phyloP scores from a whole-genome alignment of 1,139 yeast species.

The Yamadazyma friedrichii region DNA sequence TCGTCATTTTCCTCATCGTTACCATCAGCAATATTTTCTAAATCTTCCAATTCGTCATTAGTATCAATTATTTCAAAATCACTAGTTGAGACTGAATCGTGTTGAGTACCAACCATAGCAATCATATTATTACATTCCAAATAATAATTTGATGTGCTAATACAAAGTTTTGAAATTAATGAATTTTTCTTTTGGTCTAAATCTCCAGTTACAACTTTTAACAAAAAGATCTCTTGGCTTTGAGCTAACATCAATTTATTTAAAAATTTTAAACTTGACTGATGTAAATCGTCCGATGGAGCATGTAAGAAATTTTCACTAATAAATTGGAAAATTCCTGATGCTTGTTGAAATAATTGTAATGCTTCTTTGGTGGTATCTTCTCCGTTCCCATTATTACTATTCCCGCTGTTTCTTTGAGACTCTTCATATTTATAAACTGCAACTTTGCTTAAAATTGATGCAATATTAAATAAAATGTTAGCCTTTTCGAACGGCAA shows the following conservation, averaged over 20 bases:
- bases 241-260: conserved; percentile 74
- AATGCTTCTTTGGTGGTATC: conserved; percentile 48
- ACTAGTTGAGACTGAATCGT: conserved; percentile 13
- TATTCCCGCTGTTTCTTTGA: conserved; percentile 38
- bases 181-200: conserved; percentile 55
- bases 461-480: conserved; percentile 62
- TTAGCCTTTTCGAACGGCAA: conserved; percentile 91
- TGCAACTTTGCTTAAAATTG: conserved; percentile 47
- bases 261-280: conserved; percentile 67
- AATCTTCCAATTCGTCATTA: conserved; percentile 20
- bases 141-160: conserved; percentile 58
- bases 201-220: conserved; percentile 57
- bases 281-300: conserved; percentile 76
- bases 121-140: conserved; percentile 42
- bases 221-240: conserved; percentile 79
- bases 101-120: conserved; percentile 17
- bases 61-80: conserved; percentile 20
- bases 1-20: conserved; percentile 12
- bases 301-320: conserved; percentile 87
- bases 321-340: conserved; percentile 73
- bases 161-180: conserved; percentile 69
- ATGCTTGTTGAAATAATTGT: conserved; percentile 67
- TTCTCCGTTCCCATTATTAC: conserved; percentile 19
- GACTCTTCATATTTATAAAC: conserved; percentile 42
- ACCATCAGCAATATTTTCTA: conserved; percentile 16